These are phyloP conservation scores for Zymoseptoria brevis DNA, from an alignment of 2,329 filamentous ascomycete species.

Conservation along the genomic window DNA sequence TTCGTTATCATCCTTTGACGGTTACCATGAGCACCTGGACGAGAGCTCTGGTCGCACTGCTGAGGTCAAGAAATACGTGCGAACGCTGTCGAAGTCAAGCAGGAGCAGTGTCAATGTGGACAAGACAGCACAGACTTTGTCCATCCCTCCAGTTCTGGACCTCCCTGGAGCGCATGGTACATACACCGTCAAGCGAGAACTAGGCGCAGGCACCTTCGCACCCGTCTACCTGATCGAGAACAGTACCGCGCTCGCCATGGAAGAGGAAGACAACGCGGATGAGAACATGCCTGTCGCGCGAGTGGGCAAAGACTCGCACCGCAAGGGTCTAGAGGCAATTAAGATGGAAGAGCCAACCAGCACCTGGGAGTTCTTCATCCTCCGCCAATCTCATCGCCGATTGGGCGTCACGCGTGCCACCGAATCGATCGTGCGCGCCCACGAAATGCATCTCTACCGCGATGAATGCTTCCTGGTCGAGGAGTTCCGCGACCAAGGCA, in stretches of 20 bases:
- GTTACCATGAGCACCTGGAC: conserved; percentile 67
- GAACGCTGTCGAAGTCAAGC: conserved; percentile 52
- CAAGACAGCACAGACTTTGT: conserved; percentile 54
- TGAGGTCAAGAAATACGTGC: conserved; percentile 77
- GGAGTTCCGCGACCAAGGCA: conserved; percentile 81
- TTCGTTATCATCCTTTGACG: conserved; percentile 63
- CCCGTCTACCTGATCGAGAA: conserved; percentile 87
- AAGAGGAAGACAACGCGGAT: conserved; percentile 36
- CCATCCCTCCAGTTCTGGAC: conserved; percentile 55
- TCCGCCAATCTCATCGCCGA: conserved; percentile 70
- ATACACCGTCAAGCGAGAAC: conserved; percentile 75
- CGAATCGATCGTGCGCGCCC: conserved; percentile 70
- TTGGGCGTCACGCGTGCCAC: conserved; percentile 61
- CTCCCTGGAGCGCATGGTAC: conserved; percentile 58
- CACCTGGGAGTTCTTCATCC: conserved; percentile 95
- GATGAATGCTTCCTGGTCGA: conserved; percentile 87
- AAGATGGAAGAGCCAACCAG: conserved; percentile 90
- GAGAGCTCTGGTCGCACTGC: conserved; percentile 57
- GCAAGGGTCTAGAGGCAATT: conserved; percentile 66
- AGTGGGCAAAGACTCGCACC: conserved; percentile 55
- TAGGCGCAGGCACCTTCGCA: conserved; percentile 89
- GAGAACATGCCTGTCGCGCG: conserved; percentile 38
- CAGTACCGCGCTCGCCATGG: conserved; percentile 27
- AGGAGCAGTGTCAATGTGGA: conserved; percentile 46
- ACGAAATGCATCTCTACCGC: conserved; percentile 85